Evolutionary conservation across 805 yeast genomes (phyloP), one percentile per base, ranked within the genome.

Genomic region (Barnettozyma siamensis): DNA sequence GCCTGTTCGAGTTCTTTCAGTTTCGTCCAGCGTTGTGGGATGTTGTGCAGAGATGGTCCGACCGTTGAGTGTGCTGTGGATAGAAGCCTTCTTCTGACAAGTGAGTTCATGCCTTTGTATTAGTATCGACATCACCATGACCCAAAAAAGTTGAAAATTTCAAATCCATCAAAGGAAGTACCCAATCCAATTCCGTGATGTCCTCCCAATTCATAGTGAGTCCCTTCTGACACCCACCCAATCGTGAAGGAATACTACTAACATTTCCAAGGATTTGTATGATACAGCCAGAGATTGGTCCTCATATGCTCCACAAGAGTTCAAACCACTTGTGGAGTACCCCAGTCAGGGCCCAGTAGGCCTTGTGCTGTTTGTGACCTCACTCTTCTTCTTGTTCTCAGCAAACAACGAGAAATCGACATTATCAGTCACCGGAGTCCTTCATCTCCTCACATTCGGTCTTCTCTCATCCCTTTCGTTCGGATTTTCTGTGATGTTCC

Each of bases 401-500:
- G 31, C 21, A 15, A 36, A 17, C 13, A 17, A 28, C 18, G 18
- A 32, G 27, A 38, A 31, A 34, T 34, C 31, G 6, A 13, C n/a
- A 15, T 35, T 31, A 4, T 20, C 35, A 11, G 17, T 26, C 7
- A 19, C n/a, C 7, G 20, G 18, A n/a, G 28, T 20, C 15, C n/a
- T 33, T 40, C 21, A 57, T 47, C 40, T 51, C 58, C 32, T 30
- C 59, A 9, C 12, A 58, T 5, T 31, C 61, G 17, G 65, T 42
- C 45, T 52, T 8, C 32, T 57, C 11, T 68, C 66, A 2, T 59
- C 70, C 16, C 19, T 62, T n/a, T 55, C 67, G 21, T 54, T 58
- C 37, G 72, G 72, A 4, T 57, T 70, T 40, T 70, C 70, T 18
- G 47, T 64, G 20, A 64, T 72, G 16, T 67, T 67, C 42, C 43